These are phyloP conservation scores for Dryas drummondii DNA, from an alignment of 306 rosid species.

Conservation along the genomic window DNA sequence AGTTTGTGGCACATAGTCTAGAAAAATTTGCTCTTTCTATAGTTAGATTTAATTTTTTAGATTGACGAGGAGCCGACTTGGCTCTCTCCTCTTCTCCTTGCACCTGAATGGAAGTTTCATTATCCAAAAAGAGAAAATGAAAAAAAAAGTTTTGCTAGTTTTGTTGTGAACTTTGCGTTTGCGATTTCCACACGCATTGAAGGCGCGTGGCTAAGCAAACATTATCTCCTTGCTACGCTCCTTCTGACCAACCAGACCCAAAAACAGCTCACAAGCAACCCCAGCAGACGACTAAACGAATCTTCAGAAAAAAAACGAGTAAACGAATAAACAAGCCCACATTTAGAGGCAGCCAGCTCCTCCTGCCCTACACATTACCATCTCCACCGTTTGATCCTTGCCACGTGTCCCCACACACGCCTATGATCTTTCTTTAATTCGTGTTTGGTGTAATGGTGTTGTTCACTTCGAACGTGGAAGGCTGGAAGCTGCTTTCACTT, in stretches of 20 bases:
- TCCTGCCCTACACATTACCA: background rate
- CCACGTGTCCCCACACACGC: constrained; percentile 15
- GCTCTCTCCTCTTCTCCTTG: too few relatives aligned
- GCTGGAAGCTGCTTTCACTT: constrained; percentile 16
- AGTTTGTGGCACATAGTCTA: too few relatives aligned
- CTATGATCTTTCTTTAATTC: background rate
- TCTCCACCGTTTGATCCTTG: constrained; percentile 11
- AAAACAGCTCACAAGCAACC: background rate
- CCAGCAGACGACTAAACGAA: background rate
- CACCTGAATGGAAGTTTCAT: too few relatives aligned
- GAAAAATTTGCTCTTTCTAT: too few relatives aligned
- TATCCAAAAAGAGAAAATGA: too few relatives aligned
- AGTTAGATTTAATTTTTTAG: too few relatives aligned
- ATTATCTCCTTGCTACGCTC: background rate
- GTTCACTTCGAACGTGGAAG: constrained; percentile 19
- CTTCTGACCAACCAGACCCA: background rate
- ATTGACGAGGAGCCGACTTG: too few relatives aligned
- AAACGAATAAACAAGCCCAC: background rate
- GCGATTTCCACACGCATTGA: background rate
- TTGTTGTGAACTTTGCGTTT: too few relatives aligned
- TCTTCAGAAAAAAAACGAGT: background rate
- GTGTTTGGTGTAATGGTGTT: constrained; percentile 8
- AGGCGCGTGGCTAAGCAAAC: constrained; percentile 2
- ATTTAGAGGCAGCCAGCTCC: constrained; percentile 16
- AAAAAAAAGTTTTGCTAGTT: too few relatives aligned